These are phyloP conservation scores for Blastosporella zonata DNA, from an alignment of 1,284 basidiomycete species.

Conservation along the genomic window DNA sequence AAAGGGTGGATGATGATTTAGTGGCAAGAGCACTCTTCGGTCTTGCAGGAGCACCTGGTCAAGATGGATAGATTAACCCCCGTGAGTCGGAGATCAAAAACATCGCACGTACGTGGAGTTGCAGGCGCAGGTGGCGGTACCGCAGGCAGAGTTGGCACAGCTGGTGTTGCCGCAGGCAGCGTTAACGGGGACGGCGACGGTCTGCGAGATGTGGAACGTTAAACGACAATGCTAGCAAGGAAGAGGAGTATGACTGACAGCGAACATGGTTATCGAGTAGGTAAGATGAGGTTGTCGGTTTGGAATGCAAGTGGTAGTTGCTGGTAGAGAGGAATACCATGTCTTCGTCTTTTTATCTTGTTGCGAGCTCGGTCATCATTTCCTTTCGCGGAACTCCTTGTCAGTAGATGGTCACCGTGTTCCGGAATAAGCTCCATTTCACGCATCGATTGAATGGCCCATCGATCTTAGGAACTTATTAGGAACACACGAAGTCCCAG, in stretches of 20 bases:
- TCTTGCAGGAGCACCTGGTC: conserved; percentile 25
- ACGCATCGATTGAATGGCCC: background rate
- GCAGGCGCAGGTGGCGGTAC: conserved; percentile 24
- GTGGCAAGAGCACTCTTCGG: conserved; percentile 22
- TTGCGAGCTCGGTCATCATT: too few relatives aligned
- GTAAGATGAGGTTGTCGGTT: background rate
- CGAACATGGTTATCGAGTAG: conserved; percentile 7
- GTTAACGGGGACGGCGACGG: conserved; percentile 24
- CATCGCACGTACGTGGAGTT: conserved; percentile 21
- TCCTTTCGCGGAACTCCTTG: conserved; percentile 5
- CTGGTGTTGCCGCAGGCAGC: conserved; percentile 24
- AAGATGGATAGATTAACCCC: background rate
- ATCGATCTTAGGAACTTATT: background rate
- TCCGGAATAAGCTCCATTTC: background rate
- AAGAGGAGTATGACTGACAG: background rate
- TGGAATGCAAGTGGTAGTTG: background rate
- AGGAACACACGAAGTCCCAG: background rate
- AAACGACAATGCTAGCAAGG: background rate
- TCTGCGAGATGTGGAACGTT: conserved; percentile 1
- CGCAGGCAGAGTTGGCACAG: conserved; percentile 22
- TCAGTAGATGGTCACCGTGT: background rate
- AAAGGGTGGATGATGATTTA: background rate
- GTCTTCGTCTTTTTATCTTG: conserved; percentile 1
- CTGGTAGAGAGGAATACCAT: background rate
- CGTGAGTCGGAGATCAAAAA: background rate